Base-by-base conservation (phyloP, 2,329 filamentous ascomycete genomes). In the Epichloe typhina region DNA sequence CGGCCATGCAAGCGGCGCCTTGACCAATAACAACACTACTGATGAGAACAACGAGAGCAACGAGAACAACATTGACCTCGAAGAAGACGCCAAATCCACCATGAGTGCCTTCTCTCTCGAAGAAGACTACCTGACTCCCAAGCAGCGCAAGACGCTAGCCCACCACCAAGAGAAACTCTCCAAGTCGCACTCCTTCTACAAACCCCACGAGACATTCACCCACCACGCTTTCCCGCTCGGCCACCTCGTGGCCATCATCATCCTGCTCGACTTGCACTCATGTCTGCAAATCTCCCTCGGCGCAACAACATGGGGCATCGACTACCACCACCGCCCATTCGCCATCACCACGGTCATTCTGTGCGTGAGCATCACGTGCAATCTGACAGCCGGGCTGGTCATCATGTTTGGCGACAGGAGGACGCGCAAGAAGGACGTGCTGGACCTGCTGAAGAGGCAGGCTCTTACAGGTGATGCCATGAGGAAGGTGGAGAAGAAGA, bases 131-230 rank as follows among this genome's bases (percentile, higher is more conserved):
- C 71, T 93, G 3, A 81, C 72, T 0, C 69, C 71, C 4, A 68
- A 76, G 53, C 84, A 93, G 63, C 84, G 89, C 60, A 74, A 75
- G 53, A 79, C 76, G 46, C 74, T 94, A 9, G 74, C 82, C 47
- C 83, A 93, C 62, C 88, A 94, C 60, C 84, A 90, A 61, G 76
- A 73, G 57, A 91, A 90, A 60, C 85, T 93, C 60, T 76, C 84
- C 61, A 88, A 84, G 58, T 88, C 84, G 0, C 88, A 94, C 64
- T 89, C 85, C 5, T 94, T 91, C 66, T 94, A 94, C 72, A 90
- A 90, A 60, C 87, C 88, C 0, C 84, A 94, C 64, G 88, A 94
- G 66, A 94, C 88, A 0, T 73, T 80, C 36, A 94, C 88, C 0
- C 88, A 94, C 62, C 75, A 81, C 61, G 84, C 88, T 0, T 94